phyloP scores from a whole-genome alignment of 148 eudicot species.

The Silene uniflora region DNA sequence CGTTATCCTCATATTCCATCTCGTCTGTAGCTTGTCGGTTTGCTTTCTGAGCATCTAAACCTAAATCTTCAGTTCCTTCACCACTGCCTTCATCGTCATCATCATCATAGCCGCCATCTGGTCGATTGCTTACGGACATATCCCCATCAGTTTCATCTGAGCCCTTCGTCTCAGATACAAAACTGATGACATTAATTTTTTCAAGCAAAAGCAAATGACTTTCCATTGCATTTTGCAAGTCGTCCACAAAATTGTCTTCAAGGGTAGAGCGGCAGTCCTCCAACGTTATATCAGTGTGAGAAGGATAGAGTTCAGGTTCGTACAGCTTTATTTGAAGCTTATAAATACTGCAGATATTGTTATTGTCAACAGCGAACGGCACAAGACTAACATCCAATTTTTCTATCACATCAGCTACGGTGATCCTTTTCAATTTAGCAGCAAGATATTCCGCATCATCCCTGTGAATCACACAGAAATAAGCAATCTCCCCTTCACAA shows the following conservation, averaged over 20 bases:
- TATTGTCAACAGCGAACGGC: constrained; percentile 37
- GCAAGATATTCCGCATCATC: constrained; percentile 66
- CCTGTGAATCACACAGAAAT: constrained; percentile 37
- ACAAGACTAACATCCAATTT: constrained; percentile 59
- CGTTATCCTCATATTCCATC: constrained; percentile 70
- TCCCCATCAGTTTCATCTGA: constrained; percentile 46
- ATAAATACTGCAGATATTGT: constrained; percentile 44
- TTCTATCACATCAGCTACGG: constrained; percentile 73
- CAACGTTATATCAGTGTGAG: constrained; percentile 42
- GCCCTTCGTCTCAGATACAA: constrained; percentile 34
- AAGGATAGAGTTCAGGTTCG: constrained; percentile 45
- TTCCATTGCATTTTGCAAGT: constrained; percentile 66
- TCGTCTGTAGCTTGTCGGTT: constrained; percentile 69
- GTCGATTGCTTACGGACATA: constrained; percentile 18
- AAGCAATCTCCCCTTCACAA: neutral
- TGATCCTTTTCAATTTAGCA: constrained; percentile 57
- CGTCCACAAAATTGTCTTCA: constrained; percentile 36
- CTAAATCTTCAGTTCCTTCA: constrained; percentile 65
- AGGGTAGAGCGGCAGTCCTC: constrained; percentile 55
- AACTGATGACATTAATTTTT: constrained; percentile 61
- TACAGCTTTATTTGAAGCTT: constrained; percentile 68
- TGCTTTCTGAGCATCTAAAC: constrained; percentile 53
- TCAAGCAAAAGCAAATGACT: constrained; percentile 56
- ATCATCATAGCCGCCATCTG: constrained; percentile 19
- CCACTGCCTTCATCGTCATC: constrained; percentile 36